Base-by-base conservation (phyloP, 1,284 basidiomycete species). In the Irpex lacteus region DNA sequence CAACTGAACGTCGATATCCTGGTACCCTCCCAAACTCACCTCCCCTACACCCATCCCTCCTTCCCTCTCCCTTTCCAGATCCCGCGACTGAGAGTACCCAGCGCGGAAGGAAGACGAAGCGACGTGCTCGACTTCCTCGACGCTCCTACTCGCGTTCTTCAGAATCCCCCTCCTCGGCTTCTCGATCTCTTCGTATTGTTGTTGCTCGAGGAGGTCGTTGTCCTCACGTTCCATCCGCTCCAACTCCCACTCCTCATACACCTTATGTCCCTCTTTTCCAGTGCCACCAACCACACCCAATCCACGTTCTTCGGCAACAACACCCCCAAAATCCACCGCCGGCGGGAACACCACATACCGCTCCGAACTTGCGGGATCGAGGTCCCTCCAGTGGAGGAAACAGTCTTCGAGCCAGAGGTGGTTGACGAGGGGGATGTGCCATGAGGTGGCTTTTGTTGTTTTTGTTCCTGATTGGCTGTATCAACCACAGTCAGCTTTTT, bases 351-450 rank as follows among this genome's bases (percentile, higher is more conserved):
- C 70, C 60, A 88, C 84, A 74, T 92, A 94, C 64, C 86, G 87
- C 58, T 86, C 85, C 15, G 81, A 13, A n/a, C 11, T 74, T 0
- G 81, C 84, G 6, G 84, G 80, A 0, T 86, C 86, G 54, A 90
- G 78, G 21, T 82, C 80, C n/a, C 82, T 80, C 94, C 94, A 96
- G 59, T 87, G 82, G 18, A 86, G 75, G 70, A 95, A 92, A 73
- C 92, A 96, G 67, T 94, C 92, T 73, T 96, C 95, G 5, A 97
- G 81, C 92, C 94, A 97, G 0, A 85, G 81, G 70, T 97, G 95
- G 69, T 95, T 96, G 11, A 96, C 90, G 63, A 96, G 80, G 0
- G 93, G 90, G 64, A 96, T 91, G 0, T 84, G 85, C 95, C 95
- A 96, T 0, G 86, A 80, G 7, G 80, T 78, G 0, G 94, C 93